These are phyloP conservation scores for Huiozyma sinensis DNA, from an alignment of 805 yeast species.

Conservation along the genomic window DNA sequence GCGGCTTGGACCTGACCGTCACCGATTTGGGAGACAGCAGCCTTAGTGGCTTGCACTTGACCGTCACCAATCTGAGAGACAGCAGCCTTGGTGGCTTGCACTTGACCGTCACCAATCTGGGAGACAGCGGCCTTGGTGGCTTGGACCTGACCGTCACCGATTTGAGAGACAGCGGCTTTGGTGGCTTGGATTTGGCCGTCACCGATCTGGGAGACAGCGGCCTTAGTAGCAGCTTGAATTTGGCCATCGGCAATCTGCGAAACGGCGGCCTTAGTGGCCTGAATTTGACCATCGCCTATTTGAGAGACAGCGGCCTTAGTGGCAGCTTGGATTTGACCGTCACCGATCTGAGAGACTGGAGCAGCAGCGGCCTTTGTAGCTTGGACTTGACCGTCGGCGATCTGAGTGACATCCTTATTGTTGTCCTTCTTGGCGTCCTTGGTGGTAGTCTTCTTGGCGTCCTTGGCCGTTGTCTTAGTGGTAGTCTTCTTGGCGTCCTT, in stretches of 20 bases:
- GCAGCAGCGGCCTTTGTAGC: too few species aligned
- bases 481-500: constrained; percentile 11
- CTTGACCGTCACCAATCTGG: too few species aligned
- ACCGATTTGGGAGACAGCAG: constrained; percentile 28
- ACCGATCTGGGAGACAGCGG: constrained; percentile 31
- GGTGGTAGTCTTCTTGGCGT: too few species aligned
- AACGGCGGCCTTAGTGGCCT: constrained; percentile 29
- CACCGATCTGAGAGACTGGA: constrained; percentile 42
- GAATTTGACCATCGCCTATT: constrained; percentile 40
- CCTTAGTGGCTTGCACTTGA: constrained; percentile 21
- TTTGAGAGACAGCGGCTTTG: constrained; percentile 1
- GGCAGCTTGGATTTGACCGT: constrained; percentile 49
- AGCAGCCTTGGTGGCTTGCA: too few species aligned
- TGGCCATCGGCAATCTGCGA: constrained; percentile 35
- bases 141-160: too few species aligned
- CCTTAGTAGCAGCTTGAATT: constrained; percentile 37
- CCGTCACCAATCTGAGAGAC: too few species aligned
- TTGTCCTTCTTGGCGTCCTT: too few species aligned
- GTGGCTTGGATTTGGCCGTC: constrained; percentile 31
- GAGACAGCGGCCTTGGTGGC: constrained; percentile 15
- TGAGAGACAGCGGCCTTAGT: constrained; percentile 21
- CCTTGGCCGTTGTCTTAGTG: too few species aligned
- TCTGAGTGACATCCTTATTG: too few species aligned
- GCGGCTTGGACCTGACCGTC: constrained; percentile 35
- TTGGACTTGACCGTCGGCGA: too few species aligned